Percentiles rank a stretch among this genome's conserved stretches.
Conservation (phyloP, 805 yeast genomes). For the Wickerhamomyces hampshirensis region DNA sequence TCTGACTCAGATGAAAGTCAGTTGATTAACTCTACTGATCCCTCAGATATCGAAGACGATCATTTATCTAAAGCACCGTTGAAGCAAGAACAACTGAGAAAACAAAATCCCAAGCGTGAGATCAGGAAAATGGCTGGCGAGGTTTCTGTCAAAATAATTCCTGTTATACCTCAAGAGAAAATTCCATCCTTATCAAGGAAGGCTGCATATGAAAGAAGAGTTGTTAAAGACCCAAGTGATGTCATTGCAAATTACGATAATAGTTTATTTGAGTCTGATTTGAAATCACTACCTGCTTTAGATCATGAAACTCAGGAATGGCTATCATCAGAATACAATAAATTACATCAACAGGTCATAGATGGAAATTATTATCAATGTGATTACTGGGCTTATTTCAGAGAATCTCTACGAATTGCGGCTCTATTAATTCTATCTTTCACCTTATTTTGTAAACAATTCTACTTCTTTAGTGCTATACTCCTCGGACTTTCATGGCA, state of each 20-base stretch:
- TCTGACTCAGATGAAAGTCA: constrained; percentile 4
- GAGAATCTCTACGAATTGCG: constrained; percentile 60
- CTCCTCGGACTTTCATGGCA: constrained; percentile 81
- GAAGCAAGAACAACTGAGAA: constrained; percentile 1
- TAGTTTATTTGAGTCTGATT: constrained; percentile 47
- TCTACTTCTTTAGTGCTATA: constrained; percentile 54
- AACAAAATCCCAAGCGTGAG: neutral
- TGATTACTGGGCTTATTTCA: constrained; percentile 65
- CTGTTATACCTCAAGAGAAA: constrained; percentile 47
- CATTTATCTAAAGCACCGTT: constrained; percentile 1
- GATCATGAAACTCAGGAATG: constrained; percentile 62
- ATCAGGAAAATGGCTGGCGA: constrained; percentile 33
- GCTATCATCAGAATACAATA: constrained; percentile 53
- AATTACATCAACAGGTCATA: constrained; percentile 51
- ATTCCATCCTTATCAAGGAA: constrained; percentile 35
- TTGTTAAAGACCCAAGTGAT: constrained; percentile 51
- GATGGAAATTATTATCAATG: constrained; percentile 65
- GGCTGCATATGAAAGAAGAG: constrained; percentile 24
- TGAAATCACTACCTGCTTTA: constrained; percentile 53
- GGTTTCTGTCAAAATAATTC: constrained; percentile 37
- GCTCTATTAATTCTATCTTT: constrained; percentile 47
- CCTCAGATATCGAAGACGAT: constrained; percentile 16
- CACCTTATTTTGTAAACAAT: constrained; percentile 40
- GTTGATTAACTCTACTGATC: constrained; percentile 10
- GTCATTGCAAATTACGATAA: constrained; percentile 57